Evolutionary conservation across 176 grass and related monocot genomes (phyloP), one percentile per base, ranked within the genome.

Genomic region (Avena insularis): DNA sequence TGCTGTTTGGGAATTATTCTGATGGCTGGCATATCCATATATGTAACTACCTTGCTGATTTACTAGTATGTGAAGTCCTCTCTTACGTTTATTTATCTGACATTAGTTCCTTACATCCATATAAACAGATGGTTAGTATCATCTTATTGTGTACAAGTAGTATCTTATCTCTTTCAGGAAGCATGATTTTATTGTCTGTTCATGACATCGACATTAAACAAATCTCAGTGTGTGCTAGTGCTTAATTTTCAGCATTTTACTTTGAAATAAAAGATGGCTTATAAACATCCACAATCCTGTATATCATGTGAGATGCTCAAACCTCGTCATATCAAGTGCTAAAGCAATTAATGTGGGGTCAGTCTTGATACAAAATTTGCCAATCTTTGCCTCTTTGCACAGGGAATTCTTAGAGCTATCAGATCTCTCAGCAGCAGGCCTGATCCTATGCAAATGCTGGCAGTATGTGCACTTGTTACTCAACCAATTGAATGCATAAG

Each of bases 331-430:
- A 82, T 85, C 10, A 15, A 13, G 2, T 8, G 43, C 16, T 77
- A 87, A 69, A 75, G 51, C 33, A 81, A 38, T 56, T 21, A 67
- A 76, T 76, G 20, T 15, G 17, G 27, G 7, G 4, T 14, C 5
- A 47, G 33, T 79, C 45, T 79, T 90, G 72, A 15, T 89, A 21
- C 73, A 65, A 43, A 83, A 72, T 6, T 55, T 43, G 50, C 49
- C 86, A 77, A 71, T 50, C n/a, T 80, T 88, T 70, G 38, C 61
- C 63, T 87, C 43, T 77, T 36, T 57, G 71, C 83, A 65, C 86
- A 97, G 94, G 86, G 71, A 29, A 57, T 93, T 77, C 72, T 87
- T 75, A 84, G 80, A 83, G 85, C 47, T 67, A 83, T 89, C 54
- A 94, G 84, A 82, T 83, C 83, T 70, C 62, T 90, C 80, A 91